These are phyloP conservation scores for Patellifolia procumbens DNA, from an alignment of 179 eudicot genomes.

Conservation along the genomic window DNA sequence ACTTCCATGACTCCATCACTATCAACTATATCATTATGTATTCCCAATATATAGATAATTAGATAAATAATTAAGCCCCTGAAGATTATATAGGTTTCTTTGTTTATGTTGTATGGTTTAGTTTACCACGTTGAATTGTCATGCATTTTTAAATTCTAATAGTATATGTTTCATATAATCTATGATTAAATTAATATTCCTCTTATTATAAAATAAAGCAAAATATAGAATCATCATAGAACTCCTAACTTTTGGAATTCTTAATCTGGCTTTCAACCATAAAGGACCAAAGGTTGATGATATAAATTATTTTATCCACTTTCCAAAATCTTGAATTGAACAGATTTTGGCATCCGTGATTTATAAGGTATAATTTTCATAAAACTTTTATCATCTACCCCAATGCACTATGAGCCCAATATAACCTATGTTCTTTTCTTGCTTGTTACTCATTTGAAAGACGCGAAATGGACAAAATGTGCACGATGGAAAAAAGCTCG, in stretches of 20 bases:
- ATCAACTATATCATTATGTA: neutral
- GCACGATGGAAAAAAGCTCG: too few species aligned
- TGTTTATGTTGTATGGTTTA: neutral
- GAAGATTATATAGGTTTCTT: neutral
- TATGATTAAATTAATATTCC: neutral
- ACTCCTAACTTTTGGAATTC: neutral
- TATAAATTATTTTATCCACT: neutral
- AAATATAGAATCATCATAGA: constrained; percentile 5
- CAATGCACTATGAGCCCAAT: too few species aligned
- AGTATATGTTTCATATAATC: neutral
- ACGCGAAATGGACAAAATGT: too few species aligned
- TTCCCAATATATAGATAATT: neutral
- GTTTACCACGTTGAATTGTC: neutral
- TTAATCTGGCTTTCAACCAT: neutral
- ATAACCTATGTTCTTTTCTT: too few species aligned
- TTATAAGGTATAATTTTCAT: neutral
- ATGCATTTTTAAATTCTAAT: neutral
- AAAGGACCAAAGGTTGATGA: constrained; percentile 3
- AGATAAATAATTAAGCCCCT: neutral
- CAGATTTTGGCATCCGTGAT: neutral
- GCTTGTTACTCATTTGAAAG: too few species aligned
- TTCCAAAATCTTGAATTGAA: neutral
- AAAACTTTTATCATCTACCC: too few species aligned
- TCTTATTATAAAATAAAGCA: neutral
- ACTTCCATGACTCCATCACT: constrained; percentile 13